These are phyloP conservation scores for Actinomucor elegans DNA, from an alignment of 371 early-diverging fungal species.

Conservation along the genomic window DNA sequence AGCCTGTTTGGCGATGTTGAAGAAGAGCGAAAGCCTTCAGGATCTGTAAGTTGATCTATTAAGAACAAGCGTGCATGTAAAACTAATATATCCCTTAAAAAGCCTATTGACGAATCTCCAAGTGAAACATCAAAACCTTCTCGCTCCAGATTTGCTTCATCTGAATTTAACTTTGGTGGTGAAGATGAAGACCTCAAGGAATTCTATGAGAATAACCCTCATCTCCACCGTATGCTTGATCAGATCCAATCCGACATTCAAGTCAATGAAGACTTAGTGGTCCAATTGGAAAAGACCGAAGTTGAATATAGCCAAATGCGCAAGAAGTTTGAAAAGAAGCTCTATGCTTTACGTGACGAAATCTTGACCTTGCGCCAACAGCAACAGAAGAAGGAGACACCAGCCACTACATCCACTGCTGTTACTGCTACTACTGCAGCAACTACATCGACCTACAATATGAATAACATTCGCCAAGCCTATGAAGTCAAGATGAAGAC, in stretches of 20 bases:
- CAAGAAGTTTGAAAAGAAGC: constrained; percentile 67
- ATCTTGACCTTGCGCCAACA: constrained; percentile 44
- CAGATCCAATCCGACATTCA: constrained; percentile 71
- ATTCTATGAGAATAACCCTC: constrained; percentile 25
- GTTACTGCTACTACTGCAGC: neutral
- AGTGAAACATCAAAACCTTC: neutral
- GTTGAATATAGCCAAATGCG: constrained; percentile 55
- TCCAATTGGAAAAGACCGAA: constrained; percentile 57
- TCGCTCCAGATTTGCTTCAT: constrained; percentile 15
- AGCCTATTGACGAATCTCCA: neutral
- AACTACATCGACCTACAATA: neutral
- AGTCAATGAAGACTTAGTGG: constrained; percentile 58
- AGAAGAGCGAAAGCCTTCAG: constrained; percentile 1
- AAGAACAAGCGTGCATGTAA: too few species aligned
- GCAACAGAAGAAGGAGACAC: constrained; percentile 8
- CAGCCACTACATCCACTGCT: neutral
- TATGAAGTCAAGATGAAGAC: constrained; percentile 73
- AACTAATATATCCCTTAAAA: too few species aligned
- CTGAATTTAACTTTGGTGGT: constrained; percentile 11
- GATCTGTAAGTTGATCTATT: constrained; percentile 3
- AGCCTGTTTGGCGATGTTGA: constrained; percentile 22
- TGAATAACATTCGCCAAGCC: constrained; percentile 32
- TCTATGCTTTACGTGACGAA: constrained; percentile 57
- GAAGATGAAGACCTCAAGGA: constrained; percentile 13
- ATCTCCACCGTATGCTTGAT: constrained; percentile 44